Conservation (phyloP, 202 grass and related monocot species). For the Schoenoplectus tabernaemontani region DNA sequence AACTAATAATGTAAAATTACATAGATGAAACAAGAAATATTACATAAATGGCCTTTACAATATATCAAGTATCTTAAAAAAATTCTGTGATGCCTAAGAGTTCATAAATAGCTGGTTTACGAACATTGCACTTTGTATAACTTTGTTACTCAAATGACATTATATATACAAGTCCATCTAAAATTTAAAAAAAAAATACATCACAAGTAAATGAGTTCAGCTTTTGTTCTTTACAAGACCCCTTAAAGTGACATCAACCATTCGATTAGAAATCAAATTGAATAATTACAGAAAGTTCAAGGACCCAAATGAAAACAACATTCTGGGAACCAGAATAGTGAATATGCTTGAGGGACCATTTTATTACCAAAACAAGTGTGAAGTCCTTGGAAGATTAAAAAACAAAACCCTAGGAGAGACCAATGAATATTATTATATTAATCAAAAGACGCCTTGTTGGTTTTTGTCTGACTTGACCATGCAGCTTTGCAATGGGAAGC, state of each 20-base stretch:
- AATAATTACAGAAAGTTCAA: neutral
- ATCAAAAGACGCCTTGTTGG: constrained; percentile 16
- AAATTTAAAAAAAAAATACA: neutral
- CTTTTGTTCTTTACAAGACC: neutral
- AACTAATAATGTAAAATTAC: too few species aligned
- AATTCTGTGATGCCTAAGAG: too few species aligned
- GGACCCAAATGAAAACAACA: neutral
- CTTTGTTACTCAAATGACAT: too few species aligned
- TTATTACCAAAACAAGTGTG: constrained; percentile 13
- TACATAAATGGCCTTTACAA: too few species aligned
- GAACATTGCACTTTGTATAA: too few species aligned
- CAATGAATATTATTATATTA: constrained; percentile 18
- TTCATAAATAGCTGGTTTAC: too few species aligned
- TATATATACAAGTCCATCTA: too few species aligned
- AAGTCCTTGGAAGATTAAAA: constrained; percentile 19
- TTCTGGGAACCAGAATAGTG: neutral
- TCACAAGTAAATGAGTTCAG: neutral
- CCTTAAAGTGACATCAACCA: neutral
- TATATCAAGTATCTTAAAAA: too few species aligned
- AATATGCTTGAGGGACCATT: constrained; percentile 7
- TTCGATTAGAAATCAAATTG: neutral
- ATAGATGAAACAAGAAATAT: too few species aligned
- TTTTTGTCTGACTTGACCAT: constrained; percentile 20
- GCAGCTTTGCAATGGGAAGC: constrained; percentile 19
- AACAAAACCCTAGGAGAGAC: constrained; percentile 20